These are phyloP conservation scores for Puccinia hordei DNA, from an alignment of 1,284 basidiomycete species.

Conservation along the genomic window DNA sequence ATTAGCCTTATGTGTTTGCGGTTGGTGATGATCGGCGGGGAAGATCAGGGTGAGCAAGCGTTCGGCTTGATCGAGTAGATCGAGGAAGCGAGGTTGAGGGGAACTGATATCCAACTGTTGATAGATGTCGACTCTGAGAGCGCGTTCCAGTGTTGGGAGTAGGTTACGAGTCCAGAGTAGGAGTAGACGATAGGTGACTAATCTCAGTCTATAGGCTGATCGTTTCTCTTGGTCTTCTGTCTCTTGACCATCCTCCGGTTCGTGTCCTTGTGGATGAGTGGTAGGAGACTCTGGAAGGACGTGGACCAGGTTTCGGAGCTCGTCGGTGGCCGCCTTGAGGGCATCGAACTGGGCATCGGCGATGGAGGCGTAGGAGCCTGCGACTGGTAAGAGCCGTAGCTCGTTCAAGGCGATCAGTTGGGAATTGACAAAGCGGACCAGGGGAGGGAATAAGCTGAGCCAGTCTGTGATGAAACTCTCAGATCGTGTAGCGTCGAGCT, in stretches of 20 bases:
- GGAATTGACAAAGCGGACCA: slow-evolving; percentile 19
- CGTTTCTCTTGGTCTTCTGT: slow-evolving; percentile 10
- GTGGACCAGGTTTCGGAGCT: background rate
- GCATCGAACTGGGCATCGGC: background rate
- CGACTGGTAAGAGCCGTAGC: slow-evolving; percentile 24
- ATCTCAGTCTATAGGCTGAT: background rate
- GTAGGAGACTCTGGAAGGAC: background rate
- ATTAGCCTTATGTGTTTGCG: background rate
- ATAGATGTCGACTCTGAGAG: slow-evolving; percentile 35
- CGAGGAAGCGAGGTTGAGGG: background rate
- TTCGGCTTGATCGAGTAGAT: background rate
- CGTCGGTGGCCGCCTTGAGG: background rate
- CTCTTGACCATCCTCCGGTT: background rate
- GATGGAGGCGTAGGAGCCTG: slow-evolving; percentile 10
- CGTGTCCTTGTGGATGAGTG: background rate
- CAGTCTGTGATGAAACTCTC: background rate
- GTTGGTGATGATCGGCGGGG: background rate
- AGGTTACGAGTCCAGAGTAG: slow-evolving; percentile 17
- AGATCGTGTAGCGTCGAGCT: background rate
- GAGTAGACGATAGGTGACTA: slow-evolving; percentile 12
- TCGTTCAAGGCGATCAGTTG: slow-evolving; percentile 42
- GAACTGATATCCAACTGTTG: background rate
- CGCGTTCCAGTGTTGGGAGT: slow-evolving; percentile 23
- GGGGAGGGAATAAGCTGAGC: slow-evolving; percentile 18
- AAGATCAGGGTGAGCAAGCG: background rate